Base-by-base conservation (phyloP, 192 early-diverging fungal species). In the Endogone sp. region DNA sequence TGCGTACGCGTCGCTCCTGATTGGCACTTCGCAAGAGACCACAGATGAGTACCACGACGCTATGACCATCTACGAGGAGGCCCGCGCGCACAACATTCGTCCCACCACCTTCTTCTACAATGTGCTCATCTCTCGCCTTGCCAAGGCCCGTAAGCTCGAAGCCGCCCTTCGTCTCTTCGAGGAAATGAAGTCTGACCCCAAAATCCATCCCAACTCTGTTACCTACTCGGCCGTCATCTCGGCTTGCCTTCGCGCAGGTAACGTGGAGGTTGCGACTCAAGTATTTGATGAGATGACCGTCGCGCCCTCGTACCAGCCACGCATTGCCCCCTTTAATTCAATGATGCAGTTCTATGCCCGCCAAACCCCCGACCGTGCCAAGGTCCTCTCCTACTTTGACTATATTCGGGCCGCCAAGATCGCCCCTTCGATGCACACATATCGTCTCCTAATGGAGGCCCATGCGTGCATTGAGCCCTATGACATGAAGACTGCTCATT, bases 331-430 rank as follows among this genome's bases (percentile, higher is more conserved):
- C 1, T 85, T 81, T 54, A 87, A 87, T 66, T 71, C 81, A 63
- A 85, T 87, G 84, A 87, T 87, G 23, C 86, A 87, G 67, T 87
- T 85, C 56, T 85, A 87, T 67, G 81, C 82, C 3, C 82, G 84
- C 16, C 82, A 87, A 55, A 74, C 82, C 56, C 79, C 70, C 29
- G 71, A 82, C 65, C 84, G 86, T 23, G 64, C 73, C 20, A 75
- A 72, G 1, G 84, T 77, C 9, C 63, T 87, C 25, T 67, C 78
- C 20, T 87, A 81, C 69, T 87, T 81, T 67, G 70, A 71, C 2
- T 71, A 81, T 55, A 76, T 82, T 65, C 62, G 70, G 27, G 63
- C 64, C 9, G 74, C 75, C n/a, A 72, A 79, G 25, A 68, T 85
- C n/a, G 68, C 69, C 27, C 84, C 86, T 16, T 82, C 80, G 23